phyloP scores from a whole-genome alignment of 1,284 basidiomycete species.

The Boletus subluridellus region DNA sequence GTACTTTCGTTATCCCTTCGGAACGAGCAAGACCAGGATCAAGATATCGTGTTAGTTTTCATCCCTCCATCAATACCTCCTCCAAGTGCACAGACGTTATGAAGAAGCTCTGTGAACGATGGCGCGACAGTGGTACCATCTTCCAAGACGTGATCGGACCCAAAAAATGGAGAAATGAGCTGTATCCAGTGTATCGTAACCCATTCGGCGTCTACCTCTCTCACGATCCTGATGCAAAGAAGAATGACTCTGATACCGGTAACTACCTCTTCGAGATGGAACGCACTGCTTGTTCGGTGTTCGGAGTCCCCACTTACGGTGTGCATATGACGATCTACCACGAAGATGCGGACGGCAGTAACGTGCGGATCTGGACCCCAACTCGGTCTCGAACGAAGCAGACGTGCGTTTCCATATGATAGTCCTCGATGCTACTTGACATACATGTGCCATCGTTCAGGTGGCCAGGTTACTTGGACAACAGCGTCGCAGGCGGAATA shows the following conservation, averaged over 20 bases:
- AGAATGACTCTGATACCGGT: constrained; percentile 21
- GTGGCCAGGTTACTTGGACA: constrained; percentile 76
- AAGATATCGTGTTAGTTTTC: constrained; percentile 49
- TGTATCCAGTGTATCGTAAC: constrained; percentile 77
- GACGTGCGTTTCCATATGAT: constrained; percentile 53
- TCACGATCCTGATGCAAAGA: constrained; percentile 29
- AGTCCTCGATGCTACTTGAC: not conserved
- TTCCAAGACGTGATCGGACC: constrained; percentile 68
- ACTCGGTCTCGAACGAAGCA: constrained; percentile 82
- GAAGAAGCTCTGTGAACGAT: constrained; percentile 61
- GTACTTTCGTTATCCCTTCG: constrained; percentile 42
- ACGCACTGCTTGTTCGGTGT: constrained; percentile 82
- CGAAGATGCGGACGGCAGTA: constrained; percentile 46
- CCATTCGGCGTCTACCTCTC: constrained; percentile 53
- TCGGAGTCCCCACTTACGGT: constrained; percentile 88
- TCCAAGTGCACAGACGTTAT: constrained; percentile 57
- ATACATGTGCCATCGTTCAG: constrained; percentile 36
- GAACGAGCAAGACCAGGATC: constrained; percentile 25
- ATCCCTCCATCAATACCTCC: constrained; percentile 48
- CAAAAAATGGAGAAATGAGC: constrained; percentile 78
- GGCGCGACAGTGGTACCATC: constrained; percentile 57
- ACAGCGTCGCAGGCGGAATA: constrained; percentile 77
- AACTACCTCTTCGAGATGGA: constrained; percentile 89
- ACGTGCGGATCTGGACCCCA: constrained; percentile 81
- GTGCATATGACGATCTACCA: constrained; percentile 79